Evolutionary conservation across 2,329 filamentous ascomycete genomes (phyloP).

Genomic region (Ceratocystis variospora): DNA sequence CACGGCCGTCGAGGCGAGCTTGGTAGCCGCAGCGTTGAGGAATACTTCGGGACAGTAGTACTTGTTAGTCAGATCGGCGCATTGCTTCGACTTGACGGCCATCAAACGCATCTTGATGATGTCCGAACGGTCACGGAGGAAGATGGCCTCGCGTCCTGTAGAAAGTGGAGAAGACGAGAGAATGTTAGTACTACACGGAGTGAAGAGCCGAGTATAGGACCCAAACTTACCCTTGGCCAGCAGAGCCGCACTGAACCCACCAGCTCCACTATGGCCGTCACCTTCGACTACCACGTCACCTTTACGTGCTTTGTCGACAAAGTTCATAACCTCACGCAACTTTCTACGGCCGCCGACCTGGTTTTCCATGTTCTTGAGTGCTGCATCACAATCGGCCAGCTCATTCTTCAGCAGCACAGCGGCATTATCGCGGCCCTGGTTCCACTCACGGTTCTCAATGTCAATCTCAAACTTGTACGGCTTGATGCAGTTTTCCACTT

Average conservation of each 20-base stretch:
- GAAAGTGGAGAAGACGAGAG: background rate
- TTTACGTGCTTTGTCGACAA: constrained; percentile 78
- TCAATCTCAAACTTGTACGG: constrained; percentile 98
- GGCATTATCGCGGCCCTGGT: constrained; percentile 70
- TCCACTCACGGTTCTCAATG: constrained; percentile 81
- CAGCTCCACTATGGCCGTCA: constrained; percentile 69
- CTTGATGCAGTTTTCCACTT: constrained; percentile 98
- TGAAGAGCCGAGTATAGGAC: no score
- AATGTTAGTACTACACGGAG: constrained; percentile 23
- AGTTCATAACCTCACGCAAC: constrained; percentile 74
- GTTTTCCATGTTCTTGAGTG: constrained; percentile 61
- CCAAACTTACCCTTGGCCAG: constrained; percentile 57
- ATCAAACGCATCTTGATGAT: constrained; percentile 81
- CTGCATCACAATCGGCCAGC: constrained; percentile 67
- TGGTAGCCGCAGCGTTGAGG: constrained; percentile 90
- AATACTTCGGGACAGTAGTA: constrained; percentile 96
- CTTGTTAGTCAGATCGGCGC: constrained; percentile 70
- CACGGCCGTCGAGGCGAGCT: constrained; percentile 86
- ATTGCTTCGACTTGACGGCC: constrained; percentile 84
- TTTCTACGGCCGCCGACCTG: constrained; percentile 70
- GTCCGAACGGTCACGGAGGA: constrained; percentile 80
- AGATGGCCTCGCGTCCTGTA: constrained; percentile 76
- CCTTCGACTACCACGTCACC: constrained; percentile 77
- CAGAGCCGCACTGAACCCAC: constrained; percentile 80
- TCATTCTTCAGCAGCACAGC: constrained; percentile 72